Conservation (phyloP, 306 rosid genomes). For the Trifolium pratense region DNA sequence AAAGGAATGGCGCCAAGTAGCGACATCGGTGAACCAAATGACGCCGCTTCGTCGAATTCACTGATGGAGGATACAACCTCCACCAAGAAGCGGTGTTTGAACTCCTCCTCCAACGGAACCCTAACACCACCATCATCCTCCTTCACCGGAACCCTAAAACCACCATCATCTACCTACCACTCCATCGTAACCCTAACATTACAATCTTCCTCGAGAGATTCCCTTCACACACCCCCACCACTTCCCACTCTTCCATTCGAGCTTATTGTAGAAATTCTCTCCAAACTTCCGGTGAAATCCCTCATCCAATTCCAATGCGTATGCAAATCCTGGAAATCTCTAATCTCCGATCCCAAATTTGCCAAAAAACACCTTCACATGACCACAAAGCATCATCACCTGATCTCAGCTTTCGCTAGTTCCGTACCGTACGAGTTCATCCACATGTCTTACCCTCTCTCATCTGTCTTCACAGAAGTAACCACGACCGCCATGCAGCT, state of each 20-base stretch:
- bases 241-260: constrained; percentile 40
- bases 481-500: neutral
- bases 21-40: neutral
- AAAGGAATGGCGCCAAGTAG: neutral
- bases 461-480: neutral
- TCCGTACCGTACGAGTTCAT: too few species aligned
- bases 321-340: constrained; percentile 42
- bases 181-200: neutral
- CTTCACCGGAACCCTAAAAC: too few species aligned
- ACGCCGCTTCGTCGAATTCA: neutral
- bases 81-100: neutral
- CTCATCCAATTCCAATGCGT: constrained; percentile 41
- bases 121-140: neutral
- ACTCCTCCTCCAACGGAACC: neutral
- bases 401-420: neutral
- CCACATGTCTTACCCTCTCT: constrained; percentile 39
- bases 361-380: constrained; percentile 28
- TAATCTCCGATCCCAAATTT: constrained; percentile 20
- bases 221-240: too few species aligned
- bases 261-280: constrained; percentile 40
- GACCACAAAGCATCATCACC: neutral
- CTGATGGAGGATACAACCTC: neutral
- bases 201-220: too few species aligned
- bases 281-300: constrained; percentile 27
- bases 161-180: too few species aligned